A percentile compares a stretch with the other conserved stretches of the same genome.
Evolutionary conservation across 208 protist genomes (phyloP).

Genomic region (Trypanosoma vivax): DNA sequence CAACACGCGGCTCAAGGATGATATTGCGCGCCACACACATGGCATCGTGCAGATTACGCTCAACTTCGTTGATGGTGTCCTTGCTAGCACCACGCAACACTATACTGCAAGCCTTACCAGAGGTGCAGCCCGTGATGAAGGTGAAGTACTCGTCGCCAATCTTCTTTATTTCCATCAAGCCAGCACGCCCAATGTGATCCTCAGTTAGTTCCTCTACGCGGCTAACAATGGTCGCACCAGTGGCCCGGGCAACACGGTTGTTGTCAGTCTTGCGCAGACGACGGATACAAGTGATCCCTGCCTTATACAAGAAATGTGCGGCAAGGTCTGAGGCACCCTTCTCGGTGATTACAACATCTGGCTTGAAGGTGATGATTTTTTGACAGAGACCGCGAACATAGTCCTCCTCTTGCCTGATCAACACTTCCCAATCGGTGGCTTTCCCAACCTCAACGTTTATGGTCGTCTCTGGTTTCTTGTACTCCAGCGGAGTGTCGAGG

Average conservation of each 20-base stretch:
- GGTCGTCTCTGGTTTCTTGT: slow-evolving; percentile 99
- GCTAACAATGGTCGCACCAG: slow-evolving; percentile 97
- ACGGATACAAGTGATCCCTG: slow-evolving; percentile 96
- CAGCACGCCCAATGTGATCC: slow-evolving; percentile 96
- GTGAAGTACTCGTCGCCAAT: slow-evolving; percentile 99
- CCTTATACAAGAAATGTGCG: slow-evolving; percentile 97
- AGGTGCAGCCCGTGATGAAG: slow-evolving; percentile 98
- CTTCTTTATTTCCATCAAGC: slow-evolving; percentile 99
- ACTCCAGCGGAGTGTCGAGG: slow-evolving; percentile 99
- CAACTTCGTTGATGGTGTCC: slow-evolving; percentile 99
- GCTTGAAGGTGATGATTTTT: slow-evolving; percentile 98
- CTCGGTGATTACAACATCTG: slow-evolving; percentile 99
- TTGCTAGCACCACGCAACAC: slow-evolving; percentile 99
- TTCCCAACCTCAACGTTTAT: slow-evolving; percentile 98
- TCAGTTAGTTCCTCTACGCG: slow-evolving; percentile 97
- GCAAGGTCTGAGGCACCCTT: slow-evolving; percentile 99
- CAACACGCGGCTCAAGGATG: slow-evolving; percentile 94
- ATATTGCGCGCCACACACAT: slow-evolving; percentile 99
- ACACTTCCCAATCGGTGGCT: slow-evolving; percentile 95
- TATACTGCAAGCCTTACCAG: slow-evolving; percentile 98
- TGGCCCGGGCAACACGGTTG: slow-evolving; percentile 97
- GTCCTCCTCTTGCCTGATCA: slow-evolving; percentile 99
- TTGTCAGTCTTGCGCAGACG: slow-evolving; percentile 99
- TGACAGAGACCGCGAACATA: slow-evolving; percentile 96
- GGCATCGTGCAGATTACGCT: slow-evolving; percentile 98